A percentile compares a stretch with the other conserved stretches of the same genome.
Conservation (phyloP, 306 rosid genomes). For the Malus orientalis region DNA sequence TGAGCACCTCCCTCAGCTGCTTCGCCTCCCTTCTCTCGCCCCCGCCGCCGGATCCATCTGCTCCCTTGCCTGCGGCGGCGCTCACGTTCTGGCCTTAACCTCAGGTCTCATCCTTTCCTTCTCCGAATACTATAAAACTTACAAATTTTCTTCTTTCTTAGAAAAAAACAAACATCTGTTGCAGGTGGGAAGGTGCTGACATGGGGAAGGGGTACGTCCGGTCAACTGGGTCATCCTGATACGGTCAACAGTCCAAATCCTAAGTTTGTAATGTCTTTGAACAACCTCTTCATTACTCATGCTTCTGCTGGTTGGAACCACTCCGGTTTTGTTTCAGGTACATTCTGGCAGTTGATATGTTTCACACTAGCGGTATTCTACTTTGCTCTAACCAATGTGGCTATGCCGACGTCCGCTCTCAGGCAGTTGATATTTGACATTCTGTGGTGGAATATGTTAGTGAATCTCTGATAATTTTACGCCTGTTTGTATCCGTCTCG, state of each 20-base stretch:
- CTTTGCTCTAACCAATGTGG: not conserved
- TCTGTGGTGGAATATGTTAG: not conserved
- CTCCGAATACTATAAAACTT: not conserved
- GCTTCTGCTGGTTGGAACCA: conserved; percentile 95
- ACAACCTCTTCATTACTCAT: conserved; percentile 36
- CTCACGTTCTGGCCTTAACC: conserved; percentile 72
- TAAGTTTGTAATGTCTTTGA: conserved; percentile 43
- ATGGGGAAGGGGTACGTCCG: conserved; percentile 89
- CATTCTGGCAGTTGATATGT: not conserved
- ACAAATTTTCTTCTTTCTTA: too few relatives aligned
- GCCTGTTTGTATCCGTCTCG: not conserved
- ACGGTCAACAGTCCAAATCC: conserved; percentile 42
- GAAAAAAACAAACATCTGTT: not conserved
- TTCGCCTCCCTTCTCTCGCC: conserved; percentile 32
- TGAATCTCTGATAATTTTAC: not conserved
- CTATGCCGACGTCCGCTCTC: not conserved
- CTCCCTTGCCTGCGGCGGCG: conserved; percentile 78
- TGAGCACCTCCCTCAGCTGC: conserved; percentile 54
- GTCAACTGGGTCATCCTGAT: conserved; percentile 74
- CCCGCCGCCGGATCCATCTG: conserved; percentile 32
- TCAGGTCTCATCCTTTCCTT: conserved; percentile 29
- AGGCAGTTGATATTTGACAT: not conserved
- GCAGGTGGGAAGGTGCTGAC: conserved; percentile 69
- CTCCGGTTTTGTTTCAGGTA: conserved; percentile 93
- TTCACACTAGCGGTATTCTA: too few relatives aligned